phyloP scores from a whole-genome alignment of 2,329 filamentous ascomycete species.

The Dothideomycetidae sp. region DNA sequence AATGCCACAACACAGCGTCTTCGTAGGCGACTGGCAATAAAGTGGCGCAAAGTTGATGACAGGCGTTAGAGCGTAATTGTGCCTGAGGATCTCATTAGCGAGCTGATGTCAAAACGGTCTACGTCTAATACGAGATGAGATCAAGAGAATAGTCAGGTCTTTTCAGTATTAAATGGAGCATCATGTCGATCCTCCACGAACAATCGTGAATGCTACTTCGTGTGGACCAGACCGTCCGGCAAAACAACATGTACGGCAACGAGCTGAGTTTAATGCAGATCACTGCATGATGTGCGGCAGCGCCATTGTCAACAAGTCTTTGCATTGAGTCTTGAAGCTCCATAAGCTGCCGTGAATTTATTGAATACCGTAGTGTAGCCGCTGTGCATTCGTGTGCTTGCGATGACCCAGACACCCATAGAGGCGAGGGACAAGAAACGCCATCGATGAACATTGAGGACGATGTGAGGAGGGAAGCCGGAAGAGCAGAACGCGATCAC shows the following conservation, averaged over 20 bases:
- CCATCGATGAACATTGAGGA: not conserved
- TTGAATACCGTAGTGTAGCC: conserved; percentile 9
- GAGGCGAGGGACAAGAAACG: conserved; percentile 3
- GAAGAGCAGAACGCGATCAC: conserved; percentile 6
- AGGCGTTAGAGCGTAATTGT: too few species aligned
- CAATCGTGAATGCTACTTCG: conserved; percentile 15
- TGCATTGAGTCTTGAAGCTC: conserved; percentile 15
- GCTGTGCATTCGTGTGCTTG: not conserved
- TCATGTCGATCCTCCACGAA: conserved; percentile 26
- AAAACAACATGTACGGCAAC: not conserved
- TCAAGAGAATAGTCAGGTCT: conserved; percentile 52
- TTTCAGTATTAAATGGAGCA: conserved; percentile 53
- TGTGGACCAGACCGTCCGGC: not conserved
- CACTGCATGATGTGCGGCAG: conserved; percentile 14
- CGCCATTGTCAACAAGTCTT: conserved; percentile 18
- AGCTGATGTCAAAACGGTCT: too few species aligned
- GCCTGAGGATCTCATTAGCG: too few species aligned
- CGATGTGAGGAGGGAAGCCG: too few species aligned
- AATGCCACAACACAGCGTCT: too few species aligned
- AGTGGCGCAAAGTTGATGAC: too few species aligned
- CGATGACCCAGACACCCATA: conserved; percentile 2
- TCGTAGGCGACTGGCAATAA: too few species aligned
- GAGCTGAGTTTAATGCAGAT: not conserved
- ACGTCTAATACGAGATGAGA: not conserved
- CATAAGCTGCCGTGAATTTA: conserved; percentile 15